Evolutionary conservation across 2,329 filamentous ascomycete genomes (phyloP).

Genomic region (Chalaropsis ovoidea): DNA sequence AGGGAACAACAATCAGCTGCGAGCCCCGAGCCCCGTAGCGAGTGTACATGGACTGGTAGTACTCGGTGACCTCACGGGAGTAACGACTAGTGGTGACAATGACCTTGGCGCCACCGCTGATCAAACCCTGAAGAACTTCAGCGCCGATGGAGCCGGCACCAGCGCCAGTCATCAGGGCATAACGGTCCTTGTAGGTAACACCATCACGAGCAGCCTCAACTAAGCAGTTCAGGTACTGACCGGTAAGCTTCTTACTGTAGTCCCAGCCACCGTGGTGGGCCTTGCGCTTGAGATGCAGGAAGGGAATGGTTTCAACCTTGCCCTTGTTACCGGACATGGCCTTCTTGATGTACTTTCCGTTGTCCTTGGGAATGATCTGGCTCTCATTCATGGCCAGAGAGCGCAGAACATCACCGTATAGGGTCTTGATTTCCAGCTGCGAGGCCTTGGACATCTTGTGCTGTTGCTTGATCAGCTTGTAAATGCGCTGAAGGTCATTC

Average conservation of each 20-base stretch:
- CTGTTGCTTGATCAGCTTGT: conserved; percentile 97
- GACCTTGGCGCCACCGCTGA: conserved; percentile 94
- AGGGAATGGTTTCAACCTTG: conserved; percentile 94
- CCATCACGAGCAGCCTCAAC: conserved; percentile 80
- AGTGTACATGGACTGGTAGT: conserved; percentile 98
- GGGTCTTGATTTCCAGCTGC: conserved; percentile 87
- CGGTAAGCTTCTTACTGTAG: conserved; percentile 97
- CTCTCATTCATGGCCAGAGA: conserved; percentile 96
- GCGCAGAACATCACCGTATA: conserved; percentile 89
- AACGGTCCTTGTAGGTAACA: conserved; percentile 87
- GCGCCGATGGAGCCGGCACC: conserved; percentile 96
- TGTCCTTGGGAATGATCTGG: conserved; percentile 87
- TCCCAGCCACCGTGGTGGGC: conserved; percentile 82
- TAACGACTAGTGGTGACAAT: conserved; percentile 94
- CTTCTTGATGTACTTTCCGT: conserved; percentile 52
- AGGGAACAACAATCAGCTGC: conserved; percentile 93
- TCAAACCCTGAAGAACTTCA: conserved; percentile 87
- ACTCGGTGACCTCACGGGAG: conserved; percentile 95
- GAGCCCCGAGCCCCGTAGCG: conserved; percentile 88
- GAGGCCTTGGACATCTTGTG: conserved; percentile 95
- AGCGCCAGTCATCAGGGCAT: conserved; percentile 95
- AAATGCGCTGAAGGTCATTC: conserved; percentile 86
- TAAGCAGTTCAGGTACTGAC: conserved; percentile 81
- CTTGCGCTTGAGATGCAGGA: conserved; percentile 93
- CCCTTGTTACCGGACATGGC: conserved; percentile 58